Evolutionary conservation across 768 basidiomycete species (phyloP).

Genomic region (Mycena olivaceomarginata): DNA sequence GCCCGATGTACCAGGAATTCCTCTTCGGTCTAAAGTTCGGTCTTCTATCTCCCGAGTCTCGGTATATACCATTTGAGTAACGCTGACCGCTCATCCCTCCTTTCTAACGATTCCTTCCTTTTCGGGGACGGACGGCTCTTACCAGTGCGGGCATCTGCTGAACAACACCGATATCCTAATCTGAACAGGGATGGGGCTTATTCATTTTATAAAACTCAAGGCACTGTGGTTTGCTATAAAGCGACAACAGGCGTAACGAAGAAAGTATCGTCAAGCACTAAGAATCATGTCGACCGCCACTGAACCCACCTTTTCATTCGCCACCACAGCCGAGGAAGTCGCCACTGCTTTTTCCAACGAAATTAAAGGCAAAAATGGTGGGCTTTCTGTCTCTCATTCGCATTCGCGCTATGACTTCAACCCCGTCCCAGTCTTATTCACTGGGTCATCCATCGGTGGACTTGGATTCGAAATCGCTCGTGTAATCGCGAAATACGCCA

Average conservation of each 20-base stretch:
- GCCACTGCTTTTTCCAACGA: not conserved
- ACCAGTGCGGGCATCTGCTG: not conserved
- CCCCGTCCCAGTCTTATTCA: not conserved
- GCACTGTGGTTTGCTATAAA: not conserved
- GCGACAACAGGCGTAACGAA: not conserved
- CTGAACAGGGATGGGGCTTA: not conserved
- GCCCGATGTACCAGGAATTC: slow-evolving; percentile 3
- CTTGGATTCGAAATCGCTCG: not conserved
- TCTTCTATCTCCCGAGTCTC: slow-evolving; percentile 3
- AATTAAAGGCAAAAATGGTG: not conserved
- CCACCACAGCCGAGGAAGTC: not conserved
- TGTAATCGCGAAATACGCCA: not conserved
- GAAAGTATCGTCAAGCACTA: not conserved
- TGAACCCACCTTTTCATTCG: not conserved
- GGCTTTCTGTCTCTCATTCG: too few species aligned
- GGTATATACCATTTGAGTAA: not conserved
- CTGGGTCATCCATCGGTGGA: not conserved
- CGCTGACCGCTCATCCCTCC: not conserved
- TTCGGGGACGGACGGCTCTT: not conserved
- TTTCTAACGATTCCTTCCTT: slow-evolving; percentile 1
- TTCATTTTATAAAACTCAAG: not conserved
- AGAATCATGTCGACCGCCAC: not conserved
- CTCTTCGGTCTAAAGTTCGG: not conserved
- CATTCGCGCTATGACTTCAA: too few species aligned
- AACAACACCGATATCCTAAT: not conserved